Conservation (phyloP, 2,329 filamentous ascomycete genomes). For the Ambrosiella cleistominuta region DNA sequence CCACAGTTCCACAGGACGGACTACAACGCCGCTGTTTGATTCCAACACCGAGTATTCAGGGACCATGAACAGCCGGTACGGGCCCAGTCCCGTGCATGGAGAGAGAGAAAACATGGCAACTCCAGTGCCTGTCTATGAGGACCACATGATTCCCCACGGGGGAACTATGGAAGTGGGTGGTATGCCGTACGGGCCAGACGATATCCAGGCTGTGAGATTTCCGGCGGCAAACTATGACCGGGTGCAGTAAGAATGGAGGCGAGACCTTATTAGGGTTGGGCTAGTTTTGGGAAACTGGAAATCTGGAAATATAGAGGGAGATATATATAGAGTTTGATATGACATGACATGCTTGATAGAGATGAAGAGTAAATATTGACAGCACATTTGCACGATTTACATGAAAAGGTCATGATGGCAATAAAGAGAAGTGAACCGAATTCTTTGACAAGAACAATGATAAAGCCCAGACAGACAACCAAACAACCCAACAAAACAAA, state of each 20-base stretch:
- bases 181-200: constrained; percentile 11
- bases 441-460: too few species aligned
- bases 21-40: constrained; percentile 24
- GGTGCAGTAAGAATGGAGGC: neutral
- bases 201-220: constrained; percentile 21
- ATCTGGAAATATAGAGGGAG: too few species aligned
- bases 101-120: constrained; percentile 2
- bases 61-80: constrained; percentile 13
- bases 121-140: constrained; percentile 1
- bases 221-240: constrained; percentile 41
- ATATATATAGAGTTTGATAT: too few species aligned
- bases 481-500: neutral
- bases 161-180: neutral
- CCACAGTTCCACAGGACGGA: neutral
- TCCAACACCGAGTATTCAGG: constrained; percentile 30
- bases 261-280: neutral
- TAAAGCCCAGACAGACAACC: too few species aligned
- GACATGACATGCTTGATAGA: too few species aligned
- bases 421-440: too few species aligned
- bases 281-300: too few species aligned
- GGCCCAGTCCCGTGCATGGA: constrained; percentile 9
- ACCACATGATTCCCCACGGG: constrained; percentile 1
- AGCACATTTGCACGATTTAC: too few species aligned
- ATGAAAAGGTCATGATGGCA: too few species aligned
- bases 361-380: too few species aligned